These are phyloP conservation scores for Paraphaeosphaeria minitans DNA, from an alignment of 2,329 filamentous ascomycete genomes.

Conservation along the genomic window DNA sequence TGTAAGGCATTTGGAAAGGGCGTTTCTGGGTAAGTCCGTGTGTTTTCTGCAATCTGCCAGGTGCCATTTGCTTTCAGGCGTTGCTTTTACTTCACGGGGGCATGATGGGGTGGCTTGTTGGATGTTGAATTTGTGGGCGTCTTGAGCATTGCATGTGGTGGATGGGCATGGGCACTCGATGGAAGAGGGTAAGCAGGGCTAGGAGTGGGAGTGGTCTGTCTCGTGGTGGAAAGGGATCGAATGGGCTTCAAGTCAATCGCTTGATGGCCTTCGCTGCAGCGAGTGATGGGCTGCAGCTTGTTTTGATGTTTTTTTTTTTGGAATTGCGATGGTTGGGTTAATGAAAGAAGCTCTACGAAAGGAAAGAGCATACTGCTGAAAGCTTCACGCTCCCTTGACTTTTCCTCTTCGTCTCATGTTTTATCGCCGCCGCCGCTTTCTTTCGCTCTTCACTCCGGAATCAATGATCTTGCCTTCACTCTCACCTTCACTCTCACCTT, in stretches of 20 bases:
- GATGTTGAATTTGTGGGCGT: neutral
- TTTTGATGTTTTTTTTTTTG: neutral
- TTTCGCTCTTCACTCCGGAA: no score
- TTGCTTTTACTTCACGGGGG: constrained; percentile 6
- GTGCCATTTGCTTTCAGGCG: constrained; percentile 9
- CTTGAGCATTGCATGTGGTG: constrained; percentile 5
- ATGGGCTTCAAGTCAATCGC: constrained; percentile 7
- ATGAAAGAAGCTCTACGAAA: constrained; percentile 1
- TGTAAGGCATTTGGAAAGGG: constrained; percentile 31
- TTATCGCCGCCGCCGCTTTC: neutral
- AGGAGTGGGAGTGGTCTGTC: neutral
- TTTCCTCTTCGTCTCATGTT: neutral
- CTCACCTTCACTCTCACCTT: neutral
- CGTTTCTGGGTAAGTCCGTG: constrained; percentile 27
- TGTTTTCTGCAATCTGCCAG: constrained; percentile 19
- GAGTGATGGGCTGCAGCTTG: neutral
- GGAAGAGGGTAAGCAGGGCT: neutral
- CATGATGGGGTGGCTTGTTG: neutral
- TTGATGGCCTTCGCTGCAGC: neutral
- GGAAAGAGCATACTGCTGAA: neutral
- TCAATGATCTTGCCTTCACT: neutral
- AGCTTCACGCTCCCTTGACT: neutral
- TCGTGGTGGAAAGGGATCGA: neutral
- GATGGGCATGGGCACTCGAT: neutral
- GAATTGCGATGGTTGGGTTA: constrained; percentile 4